phyloP scores from a whole-genome alignment of 2,329 filamentous ascomycete species.

The Trichophyton mentagrophytes region DNA sequence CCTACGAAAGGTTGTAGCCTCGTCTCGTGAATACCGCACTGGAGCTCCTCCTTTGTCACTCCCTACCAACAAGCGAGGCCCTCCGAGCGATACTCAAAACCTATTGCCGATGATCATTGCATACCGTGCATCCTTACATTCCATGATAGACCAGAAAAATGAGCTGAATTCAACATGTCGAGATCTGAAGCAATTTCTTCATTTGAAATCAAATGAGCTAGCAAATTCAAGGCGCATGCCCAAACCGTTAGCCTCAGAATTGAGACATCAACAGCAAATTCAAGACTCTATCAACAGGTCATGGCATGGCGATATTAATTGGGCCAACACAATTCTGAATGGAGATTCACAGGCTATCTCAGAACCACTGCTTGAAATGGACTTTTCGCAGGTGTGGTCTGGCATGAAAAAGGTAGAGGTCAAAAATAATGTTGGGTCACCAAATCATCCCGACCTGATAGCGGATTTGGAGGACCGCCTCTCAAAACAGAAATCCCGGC shows the following conservation, averaged over 20 bases:
- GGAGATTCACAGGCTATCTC: constrained; percentile 47
- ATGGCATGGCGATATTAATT: constrained; percentile 66
- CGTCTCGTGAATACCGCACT: background rate
- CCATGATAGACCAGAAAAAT: constrained; percentile 48
- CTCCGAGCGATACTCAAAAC: constrained; percentile 24
- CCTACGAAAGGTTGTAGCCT: constrained; percentile 51
- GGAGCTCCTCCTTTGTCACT: constrained; percentile 23
- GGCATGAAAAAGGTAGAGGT: constrained; percentile 46
- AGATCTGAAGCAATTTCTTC: constrained; percentile 53
- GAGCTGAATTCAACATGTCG: constrained; percentile 45
- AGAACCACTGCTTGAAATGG: constrained; percentile 51
- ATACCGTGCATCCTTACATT: constrained; percentile 55
- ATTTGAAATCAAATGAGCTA: constrained; percentile 49
- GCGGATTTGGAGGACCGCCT: constrained; percentile 60
- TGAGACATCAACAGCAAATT: constrained; percentile 27
- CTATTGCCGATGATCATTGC: constrained; percentile 58
- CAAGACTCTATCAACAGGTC: constrained; percentile 51
- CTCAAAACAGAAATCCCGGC: constrained; percentile 50
- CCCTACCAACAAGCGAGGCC: constrained; percentile 38
- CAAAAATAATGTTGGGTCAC: constrained; percentile 30
- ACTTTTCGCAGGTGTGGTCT: constrained; percentile 61
- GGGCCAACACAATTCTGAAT: constrained; percentile 57
- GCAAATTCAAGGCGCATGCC: constrained; percentile 14
- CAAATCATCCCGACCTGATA: constrained; percentile 32
- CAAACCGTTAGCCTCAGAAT: constrained; percentile 3